Conservation (phyloP, 2,329 filamentous ascomycete species). For the Sporothrix dimorphospora region DNA sequence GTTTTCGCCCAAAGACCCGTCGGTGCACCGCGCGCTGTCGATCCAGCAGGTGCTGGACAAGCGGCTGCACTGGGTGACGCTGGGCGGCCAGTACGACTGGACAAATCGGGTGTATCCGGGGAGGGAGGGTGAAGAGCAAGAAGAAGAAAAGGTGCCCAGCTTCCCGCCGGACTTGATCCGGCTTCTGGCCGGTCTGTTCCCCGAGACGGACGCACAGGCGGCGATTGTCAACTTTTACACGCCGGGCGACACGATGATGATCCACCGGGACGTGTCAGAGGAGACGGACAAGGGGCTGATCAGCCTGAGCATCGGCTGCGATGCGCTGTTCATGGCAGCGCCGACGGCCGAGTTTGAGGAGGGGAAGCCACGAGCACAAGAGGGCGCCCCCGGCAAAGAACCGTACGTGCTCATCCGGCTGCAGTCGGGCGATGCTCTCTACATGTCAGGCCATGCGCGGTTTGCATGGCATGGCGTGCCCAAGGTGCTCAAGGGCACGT, state of each 20-base stretch:
- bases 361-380: no score
- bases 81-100: constrained; percentile 97
- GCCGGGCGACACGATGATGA: constrained; percentile 85
- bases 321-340: constrained; percentile 84
- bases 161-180: constrained; percentile 75
- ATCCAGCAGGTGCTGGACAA: constrained; percentile 72
- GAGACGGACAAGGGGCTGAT: constrained; percentile 76
- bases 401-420: constrained; percentile 66
- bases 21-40: constrained; percentile 73
- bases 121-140: constrained; percentile 45
- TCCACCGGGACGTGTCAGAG: constrained; percentile 94
- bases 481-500: constrained; percentile 78
- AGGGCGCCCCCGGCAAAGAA: no score
- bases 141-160: constrained; percentile 36
- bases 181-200: constrained; percentile 72
- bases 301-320: constrained; percentile 87
- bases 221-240: constrained; percentile 94
- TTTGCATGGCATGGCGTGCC: constrained; percentile 97
- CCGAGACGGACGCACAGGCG: constrained; percentile 77
- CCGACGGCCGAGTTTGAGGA: constrained; percentile 47
- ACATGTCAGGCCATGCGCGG: constrained; percentile 80
- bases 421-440: constrained; percentile 83
- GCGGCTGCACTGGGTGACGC: constrained; percentile 89
- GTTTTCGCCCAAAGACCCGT: constrained; percentile 69
- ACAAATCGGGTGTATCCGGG: constrained; percentile 79